phyloP scores from a whole-genome alignment of 306 rosid genomes.

The Sechiopsis laciniata region DNA sequence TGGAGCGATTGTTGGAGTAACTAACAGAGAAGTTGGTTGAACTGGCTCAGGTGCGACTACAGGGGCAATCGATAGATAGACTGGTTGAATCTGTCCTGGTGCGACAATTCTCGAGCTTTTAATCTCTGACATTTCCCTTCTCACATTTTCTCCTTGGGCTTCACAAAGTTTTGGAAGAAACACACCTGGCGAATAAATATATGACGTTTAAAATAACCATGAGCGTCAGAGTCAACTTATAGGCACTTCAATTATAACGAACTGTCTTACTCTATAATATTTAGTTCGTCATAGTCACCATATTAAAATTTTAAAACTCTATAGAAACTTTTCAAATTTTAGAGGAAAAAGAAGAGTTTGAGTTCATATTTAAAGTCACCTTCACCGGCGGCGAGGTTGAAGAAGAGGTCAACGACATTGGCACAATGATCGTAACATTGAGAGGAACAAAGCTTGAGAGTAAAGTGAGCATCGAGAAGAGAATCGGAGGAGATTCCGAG shows the following conservation, averaged over 20 bases:
- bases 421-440: slow-evolving; percentile 55
- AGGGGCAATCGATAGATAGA: slow-evolving; percentile 26
- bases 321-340: too few species aligned
- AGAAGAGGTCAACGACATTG: slow-evolving; percentile 66
- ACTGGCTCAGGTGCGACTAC: neutral
- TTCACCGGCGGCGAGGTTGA: slow-evolving; percentile 87
- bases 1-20: neutral
- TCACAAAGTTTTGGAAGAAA: slow-evolving; percentile 80
- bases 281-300: too few species aligned
- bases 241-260: too few species aligned
- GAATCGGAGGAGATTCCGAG: slow-evolving; percentile 72
- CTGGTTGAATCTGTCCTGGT: slow-evolving; percentile 45
- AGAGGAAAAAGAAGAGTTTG: too few species aligned
- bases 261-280: too few species aligned
- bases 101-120: slow-evolving; percentile 63
- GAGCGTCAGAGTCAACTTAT: too few species aligned
- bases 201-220: neutral
- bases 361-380: slow-evolving; percentile 30
- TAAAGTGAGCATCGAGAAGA: slow-evolving; percentile 57
- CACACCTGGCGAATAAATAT: slow-evolving; percentile 43
- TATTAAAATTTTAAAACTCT: too few species aligned
- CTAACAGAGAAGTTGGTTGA: neutral
- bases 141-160: slow-evolving; percentile 38
- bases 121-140: slow-evolving; percentile 64
- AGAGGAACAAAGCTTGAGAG: slow-evolving; percentile 58